Evolutionary conservation across 257 asterid species (phyloP).

Genomic region (Nicotiana sylvestris): DNA sequence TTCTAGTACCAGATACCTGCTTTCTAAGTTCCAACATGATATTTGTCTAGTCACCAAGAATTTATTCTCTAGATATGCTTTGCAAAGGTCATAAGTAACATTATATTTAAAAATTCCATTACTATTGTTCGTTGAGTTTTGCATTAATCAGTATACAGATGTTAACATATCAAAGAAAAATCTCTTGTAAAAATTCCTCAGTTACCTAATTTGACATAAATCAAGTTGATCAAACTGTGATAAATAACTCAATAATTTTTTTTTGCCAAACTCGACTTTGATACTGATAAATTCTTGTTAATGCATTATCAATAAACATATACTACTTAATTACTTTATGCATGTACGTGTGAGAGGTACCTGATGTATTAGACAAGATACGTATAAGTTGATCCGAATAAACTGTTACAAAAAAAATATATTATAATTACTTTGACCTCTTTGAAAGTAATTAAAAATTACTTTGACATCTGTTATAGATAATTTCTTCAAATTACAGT

Average conservation of each 20-base stretch:
- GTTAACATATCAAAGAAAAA: not conserved
- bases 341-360: too few relatives aligned
- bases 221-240: not conserved
- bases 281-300: not conserved
- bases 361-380: too few relatives aligned
- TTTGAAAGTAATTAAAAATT: not conserved
- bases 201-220: not conserved
- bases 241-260: not conserved
- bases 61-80: conserved; percentile 6
- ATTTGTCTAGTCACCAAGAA: not conserved
- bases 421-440: not conserved
- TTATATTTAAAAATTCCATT: not conserved
- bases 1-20: not conserved
- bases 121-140: not conserved
- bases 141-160: not conserved
- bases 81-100: not conserved
- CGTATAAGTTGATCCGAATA: not conserved
- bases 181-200: not conserved
- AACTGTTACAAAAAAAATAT: not conserved
- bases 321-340: too few relatives aligned
- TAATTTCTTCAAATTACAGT: not conserved
- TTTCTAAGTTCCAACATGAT: not conserved
- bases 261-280: not conserved
- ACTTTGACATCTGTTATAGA: not conserved
- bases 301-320: not conserved